Evolutionary conservation across 305 asterid species (phyloP), one percentile per base, ranked within the genome.

Genomic region (Fraxinus sp.): DNA sequence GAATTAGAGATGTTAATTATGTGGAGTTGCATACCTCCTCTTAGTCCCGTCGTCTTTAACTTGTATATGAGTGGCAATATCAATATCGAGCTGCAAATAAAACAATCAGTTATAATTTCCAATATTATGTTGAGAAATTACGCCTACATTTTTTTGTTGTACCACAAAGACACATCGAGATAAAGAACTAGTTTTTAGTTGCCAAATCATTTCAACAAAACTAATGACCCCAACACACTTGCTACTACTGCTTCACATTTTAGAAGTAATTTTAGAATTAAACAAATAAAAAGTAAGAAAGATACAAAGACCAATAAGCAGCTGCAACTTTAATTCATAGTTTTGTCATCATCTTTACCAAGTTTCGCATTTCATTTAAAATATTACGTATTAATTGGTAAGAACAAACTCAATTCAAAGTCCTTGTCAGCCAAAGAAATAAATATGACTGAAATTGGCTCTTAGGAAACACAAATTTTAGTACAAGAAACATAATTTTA

Each of bases 1-100:
- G 39, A 4, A 71, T 78, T 39, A 41, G 76, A 46, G 13, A 79
- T 57, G 79, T 71, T 16, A 32, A 73, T 33, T 24, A 74, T 28
- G 64, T 70, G 20, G 57, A 41, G 28, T 37, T 41, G 76, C 88
- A 68, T 44, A 93, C 98, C 99, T 96, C 90, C 95, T 88, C 84
- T 78, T 86, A 57, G 97, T 95, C 36, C 99, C 99, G 82, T 92
- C 98, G 44, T 89, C 98, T 91, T 93, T 94, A 78, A 94, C 93
- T 83, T 91, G 94, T 81, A 94, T 87, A 88, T 91, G 98, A 86
- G 99, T 96, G 70, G 97, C 89, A 76, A 94, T 82, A 80, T 92
- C 97, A 83, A 91, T 88, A 89, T 93, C 94, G 78, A 92, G 87
- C 99, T 94, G 93, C 81, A 85, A 81, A 64, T 52, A 71, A 37